Base-by-base conservation (phyloP, 176 grass and related monocot genomes). In the Lolium perenne region DNA sequence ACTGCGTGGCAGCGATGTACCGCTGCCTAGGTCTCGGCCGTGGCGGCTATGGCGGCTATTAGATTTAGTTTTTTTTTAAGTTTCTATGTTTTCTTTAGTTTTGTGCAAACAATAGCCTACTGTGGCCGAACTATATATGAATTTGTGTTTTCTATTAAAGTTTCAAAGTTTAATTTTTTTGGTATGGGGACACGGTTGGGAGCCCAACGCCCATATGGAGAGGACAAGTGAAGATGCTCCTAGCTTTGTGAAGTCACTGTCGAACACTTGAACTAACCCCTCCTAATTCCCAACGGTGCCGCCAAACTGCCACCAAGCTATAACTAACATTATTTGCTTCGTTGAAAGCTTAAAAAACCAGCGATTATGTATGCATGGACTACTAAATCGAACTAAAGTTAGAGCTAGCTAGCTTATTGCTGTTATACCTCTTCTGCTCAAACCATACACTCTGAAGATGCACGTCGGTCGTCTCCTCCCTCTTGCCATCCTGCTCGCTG, bases 241-340 rank as follows among this genome's bases (percentile, higher is more conserved):
- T 47, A 22, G 71, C 73, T 26, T 18, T 76, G 25, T 18, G 49
- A 76, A 55, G 23, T 29, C 7, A 2, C 48, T 43, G 41, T 43
- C 2, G 43, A 65, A 13, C 43, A 65, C 15, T 32, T 32, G 21
- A 62, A 17, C 13, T 65, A 47, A 63, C 41, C 13, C 21, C 8
- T 29, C 78, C 15, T 7, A 29, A 29, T 65, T 65, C 78, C 58
- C 59, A 65, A 65, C 78, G 10, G 60, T 4, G 78, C 14, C 22
- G 46, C 78, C 78, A 47, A 80, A 80, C 59, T 13, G 16, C 16
- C 59, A 65, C 78, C 78, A 25, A 79, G 54, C 32, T 21, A 40
- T 56, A 9, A 79, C 69, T 17, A 32, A 53, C 72, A 76, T 17
- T 29, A 43, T 8, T 38, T 4, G 40, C 16, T 60, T 16, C 70